Evolutionary conservation across 495 filamentous ascomycete genomes (phyloP).

Genomic region (Penicillium mononematosum): DNA sequence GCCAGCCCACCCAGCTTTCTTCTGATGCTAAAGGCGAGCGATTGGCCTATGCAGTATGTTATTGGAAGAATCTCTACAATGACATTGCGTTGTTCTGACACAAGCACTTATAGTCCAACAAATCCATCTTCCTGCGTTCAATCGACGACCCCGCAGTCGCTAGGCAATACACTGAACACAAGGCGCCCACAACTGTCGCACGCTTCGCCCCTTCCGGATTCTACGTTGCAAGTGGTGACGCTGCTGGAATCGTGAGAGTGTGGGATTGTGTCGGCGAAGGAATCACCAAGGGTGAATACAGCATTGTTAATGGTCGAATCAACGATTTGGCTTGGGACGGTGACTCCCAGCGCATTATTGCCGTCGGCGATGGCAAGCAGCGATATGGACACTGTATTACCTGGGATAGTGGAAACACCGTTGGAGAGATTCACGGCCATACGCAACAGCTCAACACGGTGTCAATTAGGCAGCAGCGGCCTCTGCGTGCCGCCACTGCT

Average conservation of each 20-base stretch:
- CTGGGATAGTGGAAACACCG: slow-evolving; percentile 91
- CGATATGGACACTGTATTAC: slow-evolving; percentile 92
- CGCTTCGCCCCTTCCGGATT: slow-evolving; percentile 93
- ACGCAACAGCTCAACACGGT: slow-evolving; percentile 87
- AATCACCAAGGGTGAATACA: slow-evolving; percentile 75
- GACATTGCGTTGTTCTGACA: slow-evolving; percentile 13
- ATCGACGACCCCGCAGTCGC: slow-evolving; percentile 82
- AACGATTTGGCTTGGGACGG: slow-evolving; percentile 98
- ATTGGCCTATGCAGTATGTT: slow-evolving; percentile 85
- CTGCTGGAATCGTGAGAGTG: slow-evolving; percentile 76
- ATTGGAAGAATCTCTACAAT: background rate
- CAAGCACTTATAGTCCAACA: slow-evolving; percentile 67
- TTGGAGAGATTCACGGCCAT: slow-evolving; percentile 91
- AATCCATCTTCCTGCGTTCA: slow-evolving; percentile 90
- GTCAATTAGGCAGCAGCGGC: slow-evolving; percentile 83
- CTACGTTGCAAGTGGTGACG: slow-evolving; percentile 93
- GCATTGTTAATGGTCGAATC: slow-evolving; percentile 90
- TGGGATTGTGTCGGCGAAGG: slow-evolving; percentile 73
- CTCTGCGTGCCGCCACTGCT: slow-evolving; percentile 84
- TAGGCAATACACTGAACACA: slow-evolving; percentile 90
- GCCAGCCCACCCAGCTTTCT: slow-evolving; percentile 86
- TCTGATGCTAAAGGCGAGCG: slow-evolving; percentile 88
- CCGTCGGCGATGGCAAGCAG: slow-evolving; percentile 92
- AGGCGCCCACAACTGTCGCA: slow-evolving; percentile 81
- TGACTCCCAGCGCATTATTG: slow-evolving; percentile 92